Conservation (phyloP, 352 stramenopile genomes). For the Globisporangium sylvaticum region DNA sequence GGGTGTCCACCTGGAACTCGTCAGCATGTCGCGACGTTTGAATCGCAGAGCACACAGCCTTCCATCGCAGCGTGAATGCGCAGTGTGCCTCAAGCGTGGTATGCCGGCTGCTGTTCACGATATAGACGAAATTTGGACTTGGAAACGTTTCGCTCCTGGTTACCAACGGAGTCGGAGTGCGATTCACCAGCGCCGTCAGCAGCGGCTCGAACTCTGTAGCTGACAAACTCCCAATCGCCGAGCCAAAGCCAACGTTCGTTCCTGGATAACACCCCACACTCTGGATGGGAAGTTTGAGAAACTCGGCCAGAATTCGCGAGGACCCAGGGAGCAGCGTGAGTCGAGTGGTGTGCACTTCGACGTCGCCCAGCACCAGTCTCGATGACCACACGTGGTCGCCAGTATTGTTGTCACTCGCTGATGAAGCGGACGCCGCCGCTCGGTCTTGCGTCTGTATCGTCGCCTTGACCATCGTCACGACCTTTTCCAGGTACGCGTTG, state of each 20-base stretch:
- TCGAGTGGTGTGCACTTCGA: neutral
- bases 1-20: neutral
- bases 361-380: neutral
- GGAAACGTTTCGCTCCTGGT: neutral
- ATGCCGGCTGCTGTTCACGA: neutral
- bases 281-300: neutral
- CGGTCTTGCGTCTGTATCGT: neutral
- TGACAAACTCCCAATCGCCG: neutral
- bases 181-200: neutral
- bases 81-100: neutral
- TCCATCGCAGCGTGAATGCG: neutral
- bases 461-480: neutral
- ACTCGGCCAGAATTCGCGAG: neutral
- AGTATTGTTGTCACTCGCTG: neutral
- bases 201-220: neutral
- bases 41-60: neutral
- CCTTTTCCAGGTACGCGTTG: neutral
- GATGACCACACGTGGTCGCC: neutral
- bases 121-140: neutral
- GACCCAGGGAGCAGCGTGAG: neutral
- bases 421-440: neutral
- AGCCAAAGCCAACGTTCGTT: neutral
- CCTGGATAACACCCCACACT: neutral
- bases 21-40: neutral
- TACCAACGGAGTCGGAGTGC: neutral